Percentiles rank a stretch among this genome's conserved stretches.
phyloP scores from a whole-genome alignment of 768 basidiomycete genomes.

The Hericium alpestre region DNA sequence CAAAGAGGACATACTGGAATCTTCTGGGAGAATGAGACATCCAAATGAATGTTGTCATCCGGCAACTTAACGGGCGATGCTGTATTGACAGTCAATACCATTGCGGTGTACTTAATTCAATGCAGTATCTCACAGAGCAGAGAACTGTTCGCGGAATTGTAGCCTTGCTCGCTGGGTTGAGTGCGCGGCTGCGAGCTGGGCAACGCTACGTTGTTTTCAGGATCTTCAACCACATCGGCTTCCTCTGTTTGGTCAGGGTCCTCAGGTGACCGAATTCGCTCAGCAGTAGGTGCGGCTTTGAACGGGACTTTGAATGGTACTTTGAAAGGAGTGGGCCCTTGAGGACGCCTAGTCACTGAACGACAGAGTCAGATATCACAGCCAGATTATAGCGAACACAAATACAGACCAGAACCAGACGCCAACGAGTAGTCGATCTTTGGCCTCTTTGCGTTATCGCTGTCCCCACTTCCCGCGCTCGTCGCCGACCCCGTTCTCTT shows the following conservation, averaged over 20 bases:
- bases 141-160: no score
- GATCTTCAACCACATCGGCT: no score
- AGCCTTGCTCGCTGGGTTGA: no score
- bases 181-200: no score
- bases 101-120: no score
- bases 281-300: neutral
- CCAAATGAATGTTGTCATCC: conserved; percentile 13
- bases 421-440: neutral
- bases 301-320: conserved; percentile 11
- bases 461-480: neutral
- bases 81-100: neutral
- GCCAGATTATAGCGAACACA: neutral
- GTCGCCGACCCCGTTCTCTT: conserved; percentile 5
- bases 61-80: conserved; percentile 4
- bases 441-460: conserved; percentile 3
- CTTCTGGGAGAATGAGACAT: conserved; percentile 20
- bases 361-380: neutral
- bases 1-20: conserved; percentile 16
- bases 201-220: no score
- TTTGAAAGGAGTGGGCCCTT: conserved; percentile 20
- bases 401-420: neutral
- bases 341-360: neutral
- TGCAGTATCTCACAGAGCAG: no score
- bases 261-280: no score
- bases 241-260: no score